Conservation (phyloP, 1,284 basidiomycete species). For the Ustilago xerochloae region DNA sequence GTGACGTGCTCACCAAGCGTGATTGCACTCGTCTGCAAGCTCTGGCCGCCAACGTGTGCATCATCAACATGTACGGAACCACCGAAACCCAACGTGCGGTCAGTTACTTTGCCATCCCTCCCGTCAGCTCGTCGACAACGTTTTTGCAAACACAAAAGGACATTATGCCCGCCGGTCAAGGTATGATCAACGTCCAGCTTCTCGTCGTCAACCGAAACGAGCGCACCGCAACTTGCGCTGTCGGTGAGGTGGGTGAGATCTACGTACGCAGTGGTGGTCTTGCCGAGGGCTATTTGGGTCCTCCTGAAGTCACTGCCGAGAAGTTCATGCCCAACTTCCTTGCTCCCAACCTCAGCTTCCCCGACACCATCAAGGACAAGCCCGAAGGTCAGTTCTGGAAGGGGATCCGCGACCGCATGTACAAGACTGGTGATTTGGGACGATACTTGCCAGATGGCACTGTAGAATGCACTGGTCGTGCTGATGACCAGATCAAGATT, state of each 20-base stretch:
- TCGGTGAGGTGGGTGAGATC: constrained; percentile 98
- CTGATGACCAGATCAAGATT: constrained; percentile 99
- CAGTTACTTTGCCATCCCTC: constrained; percentile 94
- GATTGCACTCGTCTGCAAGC: constrained; percentile 95
- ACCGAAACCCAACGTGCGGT: constrained; percentile 99
- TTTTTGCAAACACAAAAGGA: constrained; percentile 96
- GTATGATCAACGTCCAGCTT: constrained; percentile 98
- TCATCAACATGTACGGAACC: constrained; percentile 99
- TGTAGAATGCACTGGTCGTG: constrained; percentile 96
- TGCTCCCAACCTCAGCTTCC: constrained; percentile 54
- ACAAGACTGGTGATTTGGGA: constrained; percentile 95
- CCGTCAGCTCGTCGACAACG: constrained; percentile 83
- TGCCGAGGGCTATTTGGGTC: constrained; percentile 92
- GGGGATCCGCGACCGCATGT: constrained; percentile 97
- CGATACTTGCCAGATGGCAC: constrained; percentile 91
- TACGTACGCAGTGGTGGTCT: constrained; percentile 96
- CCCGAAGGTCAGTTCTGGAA: constrained; percentile 76
- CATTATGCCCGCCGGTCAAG: constrained; percentile 96
- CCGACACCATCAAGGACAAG: constrained; percentile 60
- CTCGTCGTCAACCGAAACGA: constrained; percentile 96
- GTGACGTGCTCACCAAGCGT: constrained; percentile 98
- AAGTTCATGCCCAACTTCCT: constrained; percentile 68
- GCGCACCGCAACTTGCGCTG: constrained; percentile 85
- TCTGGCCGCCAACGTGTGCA: constrained; percentile 84
- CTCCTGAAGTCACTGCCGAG: constrained; percentile 80